phyloP scores from a whole-genome alignment of 1,284 basidiomycete genomes.

The Prillingera fragicola region DNA sequence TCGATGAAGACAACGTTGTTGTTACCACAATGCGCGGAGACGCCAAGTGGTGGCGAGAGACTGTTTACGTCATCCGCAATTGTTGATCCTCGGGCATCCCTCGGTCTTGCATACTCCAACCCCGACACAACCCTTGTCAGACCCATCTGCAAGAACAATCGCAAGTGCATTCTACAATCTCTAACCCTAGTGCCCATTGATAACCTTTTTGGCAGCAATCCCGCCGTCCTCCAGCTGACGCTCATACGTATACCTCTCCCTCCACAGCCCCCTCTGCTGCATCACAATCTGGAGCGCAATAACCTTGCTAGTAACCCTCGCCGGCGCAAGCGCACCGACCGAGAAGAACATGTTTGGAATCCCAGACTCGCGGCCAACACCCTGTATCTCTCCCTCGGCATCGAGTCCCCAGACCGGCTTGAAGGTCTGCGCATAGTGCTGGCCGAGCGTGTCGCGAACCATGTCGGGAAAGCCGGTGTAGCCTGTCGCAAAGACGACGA shows the following conservation, averaged over 20 bases:
- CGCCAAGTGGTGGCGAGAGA: no score
- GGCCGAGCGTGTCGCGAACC: slow-evolving; percentile 52
- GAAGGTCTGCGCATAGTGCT: slow-evolving; percentile 52
- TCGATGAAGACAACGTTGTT: no score
- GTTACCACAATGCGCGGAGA: no score
- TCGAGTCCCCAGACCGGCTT: slow-evolving; percentile 57
- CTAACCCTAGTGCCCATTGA: no score
- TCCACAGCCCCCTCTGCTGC: slow-evolving; percentile 54
- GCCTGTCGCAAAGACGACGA: slow-evolving; percentile 65
- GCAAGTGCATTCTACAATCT: no score
- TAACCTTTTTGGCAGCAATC: slow-evolving; percentile 4
- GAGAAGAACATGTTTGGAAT: slow-evolving; percentile 39
- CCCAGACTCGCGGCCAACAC: slow-evolving; percentile 54
- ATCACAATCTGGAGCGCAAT: slow-evolving; percentile 61
- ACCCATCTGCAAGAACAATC: no score
- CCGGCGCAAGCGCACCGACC: slow-evolving; percentile 54
- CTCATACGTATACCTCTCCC: slow-evolving; percentile 21
- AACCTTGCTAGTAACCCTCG: slow-evolving; percentile 57
- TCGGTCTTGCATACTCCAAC: no score
- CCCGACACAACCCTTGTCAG: no score
- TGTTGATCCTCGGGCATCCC: no score
- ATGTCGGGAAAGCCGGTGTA: slow-evolving; percentile 48
- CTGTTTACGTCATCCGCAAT: no score
- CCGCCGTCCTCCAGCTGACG: slow-evolving; percentile 20
- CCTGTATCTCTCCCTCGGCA: slow-evolving; percentile 57